phyloP scores from a whole-genome alignment of 306 rosid species.

The Glycyrrhiza uralensis region DNA sequence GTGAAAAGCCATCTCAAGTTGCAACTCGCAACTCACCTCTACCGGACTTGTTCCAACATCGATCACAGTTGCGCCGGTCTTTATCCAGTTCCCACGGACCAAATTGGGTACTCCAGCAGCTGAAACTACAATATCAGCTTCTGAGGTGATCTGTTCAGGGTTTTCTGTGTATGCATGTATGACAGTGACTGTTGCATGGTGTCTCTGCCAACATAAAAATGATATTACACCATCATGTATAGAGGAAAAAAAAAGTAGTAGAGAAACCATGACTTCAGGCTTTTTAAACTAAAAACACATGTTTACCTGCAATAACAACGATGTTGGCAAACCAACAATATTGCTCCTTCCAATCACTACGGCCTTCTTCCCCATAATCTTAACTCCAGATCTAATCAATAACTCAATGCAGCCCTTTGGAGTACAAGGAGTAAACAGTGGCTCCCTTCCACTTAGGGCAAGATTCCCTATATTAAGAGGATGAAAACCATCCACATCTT shows the following conservation, averaged over 20 bases:
- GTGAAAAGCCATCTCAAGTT: neutral
- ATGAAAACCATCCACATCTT: conserved; percentile 93
- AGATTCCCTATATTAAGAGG: conserved; percentile 82
- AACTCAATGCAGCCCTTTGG: conserved; percentile 90
- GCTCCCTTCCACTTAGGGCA: conserved; percentile 85
- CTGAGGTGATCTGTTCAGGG: conserved; percentile 62
- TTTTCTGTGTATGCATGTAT: conserved; percentile 70
- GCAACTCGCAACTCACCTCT: conserved; percentile 50
- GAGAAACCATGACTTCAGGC: neutral
- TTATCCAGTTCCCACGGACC: conserved; percentile 89
- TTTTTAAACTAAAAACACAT: neutral
- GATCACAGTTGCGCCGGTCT: conserved; percentile 76
- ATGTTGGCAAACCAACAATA: conserved; percentile 82
- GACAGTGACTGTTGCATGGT: conserved; percentile 87
- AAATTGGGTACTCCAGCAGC: conserved; percentile 93
- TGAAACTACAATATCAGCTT: conserved; percentile 82
- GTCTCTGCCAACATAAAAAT: conserved; percentile 57
- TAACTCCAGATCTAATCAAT: conserved; percentile 77
- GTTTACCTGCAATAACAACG: conserved; percentile 86
- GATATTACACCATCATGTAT: neutral
- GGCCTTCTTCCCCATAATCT: conserved; percentile 73
- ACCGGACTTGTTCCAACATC: conserved; percentile 88
- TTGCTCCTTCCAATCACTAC: conserved; percentile 93
- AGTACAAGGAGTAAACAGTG: conserved; percentile 86
- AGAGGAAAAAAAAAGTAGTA: neutral